Evolutionary conservation across 495 filamentous ascomycete genomes (phyloP).

Genomic region (Podospora bellae-mahoneyi): DNA sequence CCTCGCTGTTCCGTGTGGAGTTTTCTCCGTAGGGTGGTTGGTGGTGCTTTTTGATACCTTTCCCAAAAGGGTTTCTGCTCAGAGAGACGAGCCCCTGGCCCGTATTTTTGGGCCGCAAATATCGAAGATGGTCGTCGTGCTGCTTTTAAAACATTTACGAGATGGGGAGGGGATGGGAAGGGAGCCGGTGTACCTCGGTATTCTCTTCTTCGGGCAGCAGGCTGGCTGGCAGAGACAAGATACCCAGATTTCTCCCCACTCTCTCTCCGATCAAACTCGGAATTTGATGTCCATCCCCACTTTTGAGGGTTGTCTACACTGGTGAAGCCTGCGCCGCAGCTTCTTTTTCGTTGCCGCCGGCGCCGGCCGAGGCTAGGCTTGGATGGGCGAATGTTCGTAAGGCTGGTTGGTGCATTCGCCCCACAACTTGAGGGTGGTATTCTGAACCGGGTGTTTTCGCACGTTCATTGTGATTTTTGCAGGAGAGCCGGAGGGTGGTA

Average conservation of each 20-base stretch:
- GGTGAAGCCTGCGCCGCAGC: not conserved
- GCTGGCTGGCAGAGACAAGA: not conserved
- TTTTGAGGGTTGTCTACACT: not conserved
- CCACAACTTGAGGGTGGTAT: not conserved
- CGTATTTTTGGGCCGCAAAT: not conserved
- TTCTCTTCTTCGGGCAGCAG: not conserved
- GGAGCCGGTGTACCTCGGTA: not conserved
- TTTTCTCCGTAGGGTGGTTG: not conserved
- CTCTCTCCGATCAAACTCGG: not conserved
- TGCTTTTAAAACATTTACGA: not conserved
- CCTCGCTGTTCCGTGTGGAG: not conserved
- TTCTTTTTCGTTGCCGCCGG: too few relatives aligned
- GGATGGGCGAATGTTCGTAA: not conserved
- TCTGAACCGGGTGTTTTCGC: too few relatives aligned
- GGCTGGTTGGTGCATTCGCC: not conserved
- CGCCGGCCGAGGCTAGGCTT: not conserved
- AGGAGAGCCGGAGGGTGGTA: not conserved
- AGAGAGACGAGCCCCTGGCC: not conserved
- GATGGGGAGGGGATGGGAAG: not conserved
- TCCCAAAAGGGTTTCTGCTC: not conserved
- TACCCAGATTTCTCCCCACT: not conserved
- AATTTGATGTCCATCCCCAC: not conserved
- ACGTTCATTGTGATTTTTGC: too few relatives aligned
- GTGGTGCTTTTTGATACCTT: not conserved
- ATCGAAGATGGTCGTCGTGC: not conserved